These are phyloP conservation scores for Xylaria sp. DNA, from an alignment of 2,329 filamentous ascomycete species.

Conservation along the genomic window DNA sequence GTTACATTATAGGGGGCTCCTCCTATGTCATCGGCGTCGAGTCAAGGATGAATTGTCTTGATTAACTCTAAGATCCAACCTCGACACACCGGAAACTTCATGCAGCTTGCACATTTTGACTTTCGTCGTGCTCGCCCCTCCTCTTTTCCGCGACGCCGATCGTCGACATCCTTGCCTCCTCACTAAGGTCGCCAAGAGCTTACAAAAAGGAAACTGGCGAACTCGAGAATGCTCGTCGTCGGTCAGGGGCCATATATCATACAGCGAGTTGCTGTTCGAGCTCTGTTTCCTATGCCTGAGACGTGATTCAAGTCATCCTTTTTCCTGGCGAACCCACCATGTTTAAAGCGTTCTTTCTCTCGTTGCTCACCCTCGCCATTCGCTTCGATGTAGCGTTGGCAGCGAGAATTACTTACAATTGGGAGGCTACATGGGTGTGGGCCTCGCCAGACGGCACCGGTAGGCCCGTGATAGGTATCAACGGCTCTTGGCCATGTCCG, in stretches of 20 bases:
- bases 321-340: not conserved
- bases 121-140: not conserved
- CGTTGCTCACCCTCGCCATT: slow-evolving; percentile 13
- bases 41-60: not conserved
- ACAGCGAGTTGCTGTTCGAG: not conserved
- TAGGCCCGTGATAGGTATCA: slow-evolving; percentile 59
- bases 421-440: slow-evolving; percentile 57
- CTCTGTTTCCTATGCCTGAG: not conserved
- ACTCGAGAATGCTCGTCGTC: not conserved
- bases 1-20: not conserved
- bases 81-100: not conserved
- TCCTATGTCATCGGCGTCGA: not conserved
- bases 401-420: slow-evolving; percentile 49
- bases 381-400: slow-evolving; percentile 30
- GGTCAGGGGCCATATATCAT: not conserved
- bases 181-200: slow-evolving; percentile 3
- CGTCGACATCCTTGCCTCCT: not conserved
- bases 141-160: not conserved
- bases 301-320: not conserved
- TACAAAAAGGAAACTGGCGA: not conserved
- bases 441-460: slow-evolving; percentile 56
- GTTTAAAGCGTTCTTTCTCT: not conserved
- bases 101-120: not conserved
- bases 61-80: not conserved
- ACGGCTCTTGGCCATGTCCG: slow-evolving; percentile 60